phyloP scores from a whole-genome alignment of 176 grass and related monocot species.

The Carex myosuroides region DNA sequence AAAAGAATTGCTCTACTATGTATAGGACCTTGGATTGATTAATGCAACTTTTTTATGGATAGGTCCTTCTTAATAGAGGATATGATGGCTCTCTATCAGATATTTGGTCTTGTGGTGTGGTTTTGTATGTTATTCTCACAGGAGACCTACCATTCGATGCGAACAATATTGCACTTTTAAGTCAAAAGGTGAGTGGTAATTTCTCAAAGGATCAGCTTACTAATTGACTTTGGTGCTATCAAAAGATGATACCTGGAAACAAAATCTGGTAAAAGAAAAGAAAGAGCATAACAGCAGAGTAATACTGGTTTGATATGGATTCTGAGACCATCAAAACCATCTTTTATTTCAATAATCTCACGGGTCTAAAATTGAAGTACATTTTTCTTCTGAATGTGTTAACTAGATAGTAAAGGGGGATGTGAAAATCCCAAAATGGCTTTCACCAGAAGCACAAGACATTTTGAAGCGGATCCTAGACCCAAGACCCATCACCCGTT shows the following conservation, averaged over 20 bases:
- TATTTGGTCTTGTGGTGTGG: constrained; percentile 90
- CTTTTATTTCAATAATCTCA: not conserved
- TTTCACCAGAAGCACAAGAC: constrained; percentile 61
- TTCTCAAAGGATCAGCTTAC: not conserved
- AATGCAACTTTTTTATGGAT: not conserved
- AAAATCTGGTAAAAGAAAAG: not conserved
- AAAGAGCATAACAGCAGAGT: not conserved
- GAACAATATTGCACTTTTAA: constrained; percentile 62
- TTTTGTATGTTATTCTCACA: constrained; percentile 89
- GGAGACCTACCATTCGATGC: constrained; percentile 81
- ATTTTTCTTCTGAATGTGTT: constrained; percentile 3
- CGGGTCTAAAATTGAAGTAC: not conserved
- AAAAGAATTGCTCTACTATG: not conserved
- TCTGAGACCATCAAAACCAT: not conserved
- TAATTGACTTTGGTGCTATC: not conserved
- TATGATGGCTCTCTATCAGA: constrained; percentile 82
- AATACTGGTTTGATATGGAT: not conserved
- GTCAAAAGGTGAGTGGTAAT: constrained; percentile 48
- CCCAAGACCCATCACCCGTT: constrained; percentile 61
- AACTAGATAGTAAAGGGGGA: constrained; percentile 65
- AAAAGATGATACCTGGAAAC: not conserved
- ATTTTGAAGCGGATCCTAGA: constrained; percentile 65
- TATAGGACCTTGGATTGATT: not conserved
- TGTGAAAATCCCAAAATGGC: constrained; percentile 78
- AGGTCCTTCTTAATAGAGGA: constrained; percentile 89